Base-by-base conservation (phyloP, 2,329 filamentous ascomycete genomes). In the Alternaria gansuensis region DNA sequence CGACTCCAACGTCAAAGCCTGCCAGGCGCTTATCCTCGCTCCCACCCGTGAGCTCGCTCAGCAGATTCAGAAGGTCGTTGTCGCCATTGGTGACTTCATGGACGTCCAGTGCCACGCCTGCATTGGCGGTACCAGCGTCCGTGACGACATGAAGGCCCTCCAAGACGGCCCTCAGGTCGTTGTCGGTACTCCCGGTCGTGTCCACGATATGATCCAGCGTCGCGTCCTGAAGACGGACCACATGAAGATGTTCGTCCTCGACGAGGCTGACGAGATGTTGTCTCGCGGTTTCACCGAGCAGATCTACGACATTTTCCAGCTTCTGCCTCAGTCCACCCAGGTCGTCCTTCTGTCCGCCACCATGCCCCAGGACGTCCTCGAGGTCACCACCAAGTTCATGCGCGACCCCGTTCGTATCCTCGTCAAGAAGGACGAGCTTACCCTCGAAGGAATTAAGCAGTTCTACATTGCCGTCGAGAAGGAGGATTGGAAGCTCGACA, bases 331-430 rank as follows among this genome's bases (percentile, higher is more conserved):
- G 84, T 93, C 92, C 65, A 99, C 94, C 79, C 95, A 99, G 87
- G 95, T 99, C 70, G 94, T 98, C 71, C 91, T 99, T 59, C 89
- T 99, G 56, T 98, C 95, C 60, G 95, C 95, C 76, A 99, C 95
- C 81, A 96, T 99, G 89, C 95, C 95, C 77, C 93, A 97, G 86
- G 95, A 99, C 79, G 95, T 99, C 64, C 89, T 99, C 63, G 95
- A 99, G 85, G 93, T 99, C 79, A 99, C 95, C 78, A 98, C 94
- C 84, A 97, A 97, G 86, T 99, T 99, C 88, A 99, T 99, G 95
- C 93, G 93, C 75, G 95, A 99, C 83, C 95, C 95, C 71, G 91
- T 99, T 81, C 93, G 95, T 79, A 98, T 99, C 79, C 87, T 99
- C 73, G 95, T 99, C 83, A 99, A 99, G 91, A 97, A 97, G 88